phyloP scores from a whole-genome alignment of 2,329 filamentous ascomycete genomes.

The Exophiala phaeomuriformis region DNA sequence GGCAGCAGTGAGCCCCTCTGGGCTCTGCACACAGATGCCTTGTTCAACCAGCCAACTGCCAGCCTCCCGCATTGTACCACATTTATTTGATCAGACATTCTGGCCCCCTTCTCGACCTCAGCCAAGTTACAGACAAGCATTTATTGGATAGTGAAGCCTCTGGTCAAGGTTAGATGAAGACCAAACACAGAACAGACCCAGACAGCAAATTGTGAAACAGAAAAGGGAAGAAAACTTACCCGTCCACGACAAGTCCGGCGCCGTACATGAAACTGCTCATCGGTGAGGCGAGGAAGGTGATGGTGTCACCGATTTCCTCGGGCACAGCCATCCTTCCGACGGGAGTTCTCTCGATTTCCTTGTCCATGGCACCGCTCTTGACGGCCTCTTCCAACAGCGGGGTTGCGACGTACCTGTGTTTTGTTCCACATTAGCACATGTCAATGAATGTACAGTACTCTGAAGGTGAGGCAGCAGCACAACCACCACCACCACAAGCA shows the following conservation, averaged over 20 bases:
- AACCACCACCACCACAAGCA: not conserved
- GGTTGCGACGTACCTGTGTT: slow-evolving; percentile 12
- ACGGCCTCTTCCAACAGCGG: slow-evolving; percentile 8
- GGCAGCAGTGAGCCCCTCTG: no score
- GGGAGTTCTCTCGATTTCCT: slow-evolving; percentile 42
- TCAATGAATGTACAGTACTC: not conserved
- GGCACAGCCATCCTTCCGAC: slow-evolving; percentile 42
- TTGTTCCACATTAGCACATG: not conserved
- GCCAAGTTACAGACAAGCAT: no score
- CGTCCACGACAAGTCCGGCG: slow-evolving; percentile 28
- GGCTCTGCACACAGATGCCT: no score
- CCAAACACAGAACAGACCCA: no score
- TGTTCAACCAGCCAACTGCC: no score
- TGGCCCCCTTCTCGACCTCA: no score
- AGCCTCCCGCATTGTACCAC: no score
- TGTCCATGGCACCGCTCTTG: slow-evolving; percentile 13
- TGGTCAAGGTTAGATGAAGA: no score
- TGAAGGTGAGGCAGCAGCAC: not conserved
- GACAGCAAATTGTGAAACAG: no score
- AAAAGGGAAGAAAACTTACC: slow-evolving; percentile 10
- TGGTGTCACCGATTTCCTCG: slow-evolving; percentile 50
- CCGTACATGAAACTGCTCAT: slow-evolving; percentile 51
- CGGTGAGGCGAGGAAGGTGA: slow-evolving; percentile 46
- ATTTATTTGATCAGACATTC: no score
- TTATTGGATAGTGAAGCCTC: no score